Percentiles rank a stretch among this genome's conserved stretches.
phyloP scores from a whole-genome alignment of 805 yeast genomes.

The Candida peoriensis region DNA sequence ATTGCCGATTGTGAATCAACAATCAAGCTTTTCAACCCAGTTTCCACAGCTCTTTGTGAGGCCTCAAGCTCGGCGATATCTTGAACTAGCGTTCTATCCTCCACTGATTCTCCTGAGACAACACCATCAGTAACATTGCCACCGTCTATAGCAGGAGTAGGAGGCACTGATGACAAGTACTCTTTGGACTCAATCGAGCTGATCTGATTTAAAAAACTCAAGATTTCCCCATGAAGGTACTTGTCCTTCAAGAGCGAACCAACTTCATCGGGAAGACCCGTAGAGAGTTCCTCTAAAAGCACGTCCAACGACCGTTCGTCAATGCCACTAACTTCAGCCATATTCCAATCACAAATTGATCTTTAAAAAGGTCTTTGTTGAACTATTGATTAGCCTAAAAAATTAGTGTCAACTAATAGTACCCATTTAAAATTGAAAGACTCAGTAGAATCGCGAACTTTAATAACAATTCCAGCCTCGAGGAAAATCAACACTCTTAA shows the following conservation, averaged over 20 bases:
- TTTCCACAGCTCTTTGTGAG: slow-evolving; percentile 42
- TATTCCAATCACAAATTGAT: no score
- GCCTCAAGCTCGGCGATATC: slow-evolving; percentile 73
- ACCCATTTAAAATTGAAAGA: no score
- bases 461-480: no score
- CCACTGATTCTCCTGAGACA: background rate
- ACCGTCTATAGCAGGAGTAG: slow-evolving; percentile 31
- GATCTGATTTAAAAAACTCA: slow-evolving; percentile 31
- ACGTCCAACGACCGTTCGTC: no score
- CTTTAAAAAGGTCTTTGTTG: no score
- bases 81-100: slow-evolving; percentile 43
- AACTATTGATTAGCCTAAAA: background rate
- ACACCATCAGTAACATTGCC: no score
- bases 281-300: background rate
- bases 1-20: slow-evolving; percentile 29
- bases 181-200: slow-evolving; percentile 45
- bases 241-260: slow-evolving; percentile 24
- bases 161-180: slow-evolving; percentile 38
- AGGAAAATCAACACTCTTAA: no score
- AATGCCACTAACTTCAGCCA: no score
- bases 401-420: no score
- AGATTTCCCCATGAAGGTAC: slow-evolving; percentile 31
- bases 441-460: no score
- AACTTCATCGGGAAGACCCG: slow-evolving; percentile 12
- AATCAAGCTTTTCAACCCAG: slow-evolving; percentile 36